Evolutionary conservation across 1,139 yeast genomes (phyloP).

Genomic region (Suhomyces guaymorum): DNA sequence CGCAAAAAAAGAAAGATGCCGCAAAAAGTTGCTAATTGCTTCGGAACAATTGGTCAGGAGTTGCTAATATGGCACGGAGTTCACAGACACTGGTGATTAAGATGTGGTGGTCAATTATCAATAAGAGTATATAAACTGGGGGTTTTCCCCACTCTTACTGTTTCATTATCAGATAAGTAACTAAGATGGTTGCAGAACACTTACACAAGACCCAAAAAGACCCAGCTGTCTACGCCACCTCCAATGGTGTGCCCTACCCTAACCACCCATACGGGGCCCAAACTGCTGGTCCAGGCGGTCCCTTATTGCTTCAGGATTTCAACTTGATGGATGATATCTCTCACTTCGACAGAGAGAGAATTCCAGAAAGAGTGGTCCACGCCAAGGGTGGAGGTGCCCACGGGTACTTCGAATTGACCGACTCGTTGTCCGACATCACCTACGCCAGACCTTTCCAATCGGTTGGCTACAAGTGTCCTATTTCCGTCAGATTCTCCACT

Average conservation of each 20-base stretch:
- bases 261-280: constrained; percentile 31
- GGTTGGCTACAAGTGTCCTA: constrained; percentile 50
- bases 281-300: constrained; percentile 48
- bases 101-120: not conserved
- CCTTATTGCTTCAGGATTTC: constrained; percentile 57
- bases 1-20: constrained; percentile 1
- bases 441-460: constrained; percentile 49
- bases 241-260: constrained; percentile 30
- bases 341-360: constrained; percentile 63
- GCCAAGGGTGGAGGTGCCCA: constrained; percentile 68
- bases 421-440: constrained; percentile 53
- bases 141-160: not conserved
- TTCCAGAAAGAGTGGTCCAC: constrained; percentile 66
- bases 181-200: constrained; percentile 23
- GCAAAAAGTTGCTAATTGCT: constrained; percentile 6
- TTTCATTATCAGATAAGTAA: no score
- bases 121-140: constrained; percentile 1
- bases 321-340: constrained; percentile 55
- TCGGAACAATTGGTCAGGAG: constrained; percentile 7
- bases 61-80: no score
- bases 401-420: constrained; percentile 61
- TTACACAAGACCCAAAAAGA: constrained; percentile 16
- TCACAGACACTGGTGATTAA: no score
- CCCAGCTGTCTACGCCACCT: constrained; percentile 28
- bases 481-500: constrained; percentile 55